Evolutionary conservation across 225 moss, liverwort and hornwort genomes (phyloP), one percentile per base, ranked within the genome.

Genomic region (Straminergon stramineum): DNA sequence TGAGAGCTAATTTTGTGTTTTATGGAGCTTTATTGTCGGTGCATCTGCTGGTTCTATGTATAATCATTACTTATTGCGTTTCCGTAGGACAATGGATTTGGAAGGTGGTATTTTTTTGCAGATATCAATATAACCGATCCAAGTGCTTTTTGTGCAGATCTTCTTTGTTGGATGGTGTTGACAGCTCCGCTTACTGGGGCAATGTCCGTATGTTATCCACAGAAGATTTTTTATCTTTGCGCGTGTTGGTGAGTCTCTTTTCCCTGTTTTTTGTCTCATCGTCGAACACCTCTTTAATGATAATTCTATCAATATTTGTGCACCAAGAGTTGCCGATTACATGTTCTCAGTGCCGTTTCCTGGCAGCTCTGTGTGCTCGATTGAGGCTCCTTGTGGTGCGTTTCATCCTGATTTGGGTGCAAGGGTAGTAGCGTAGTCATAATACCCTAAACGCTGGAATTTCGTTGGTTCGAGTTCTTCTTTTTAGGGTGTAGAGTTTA

Each of bases 181-280:
- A 89, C 84, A 84, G 41, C 13, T 43, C 92, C 19, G 71, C 62
- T 26, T 90, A 53, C 48, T 88, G 92, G 88, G 77, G 92, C 39
- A 82, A 31, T 65, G 92, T 92, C 32, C 88, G 76, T 43, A 63
- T 86, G 30, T 58, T 90, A 34, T 86, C 92, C 61, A 35, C 85
- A 65, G 90, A 92, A 78, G 85, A 90, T 57, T 90, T 65, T 69
- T 39, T 92, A 55, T 90, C 92, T 53, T 71, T 92, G 76, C 90
- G 90, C n/a, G 83, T 92, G 43, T 83, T 92, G 90, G 92, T 93
- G 48, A 84, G 67, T 62, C 35, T 79, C 70, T 79, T 67, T 53
- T 87, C 34, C 24, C 51, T 66, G 51, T 67, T 37, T 43, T 34
- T 34, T 56, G 26, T 35, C 83, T 27, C 74, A 52, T 60, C 61